phyloP scores from a whole-genome alignment of 176 grass and related monocot genomes.

The Saccharum officinarum region DNA sequence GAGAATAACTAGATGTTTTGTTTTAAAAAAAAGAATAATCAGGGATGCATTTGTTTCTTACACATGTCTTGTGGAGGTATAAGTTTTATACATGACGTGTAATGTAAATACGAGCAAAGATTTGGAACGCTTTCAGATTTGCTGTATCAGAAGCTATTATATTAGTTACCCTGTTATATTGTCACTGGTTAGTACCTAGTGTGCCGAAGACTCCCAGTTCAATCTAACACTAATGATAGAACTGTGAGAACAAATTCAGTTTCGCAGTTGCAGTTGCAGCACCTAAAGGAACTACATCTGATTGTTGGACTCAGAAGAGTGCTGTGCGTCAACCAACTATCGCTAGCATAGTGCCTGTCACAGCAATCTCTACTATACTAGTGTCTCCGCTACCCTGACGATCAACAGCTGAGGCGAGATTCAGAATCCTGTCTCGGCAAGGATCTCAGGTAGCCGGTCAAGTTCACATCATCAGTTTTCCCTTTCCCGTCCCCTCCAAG shows the following conservation, averaged over 20 bases:
- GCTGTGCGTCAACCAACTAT: neutral
- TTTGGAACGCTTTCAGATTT: neutral
- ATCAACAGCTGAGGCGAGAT: neutral
- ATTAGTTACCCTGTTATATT: neutral
- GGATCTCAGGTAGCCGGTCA: constrained; percentile 14
- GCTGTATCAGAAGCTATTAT: neutral
- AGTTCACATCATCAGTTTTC: neutral
- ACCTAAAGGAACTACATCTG: no score
- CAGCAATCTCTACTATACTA: neutral
- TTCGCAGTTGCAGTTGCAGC: neutral
- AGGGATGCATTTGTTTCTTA: neutral
- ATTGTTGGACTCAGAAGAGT: neutral
- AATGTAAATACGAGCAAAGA: neutral
- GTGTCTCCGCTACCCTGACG: neutral
- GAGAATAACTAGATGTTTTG: neutral
- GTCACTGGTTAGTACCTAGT: neutral
- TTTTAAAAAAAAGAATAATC: neutral
- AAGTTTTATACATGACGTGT: neutral
- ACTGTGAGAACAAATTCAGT: neutral
- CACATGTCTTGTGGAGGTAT: neutral
- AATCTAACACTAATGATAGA: neutral
- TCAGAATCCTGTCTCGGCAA: neutral
- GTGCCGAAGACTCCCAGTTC: neutral
- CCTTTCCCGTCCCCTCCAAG: neutral
- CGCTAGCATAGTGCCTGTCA: neutral